A percentile compares a stretch with the other conserved stretches of the same genome.
Evolutionary conservation across 768 basidiomycete genomes (phyloP).

Genomic region (Naematelia encephala): DNA sequence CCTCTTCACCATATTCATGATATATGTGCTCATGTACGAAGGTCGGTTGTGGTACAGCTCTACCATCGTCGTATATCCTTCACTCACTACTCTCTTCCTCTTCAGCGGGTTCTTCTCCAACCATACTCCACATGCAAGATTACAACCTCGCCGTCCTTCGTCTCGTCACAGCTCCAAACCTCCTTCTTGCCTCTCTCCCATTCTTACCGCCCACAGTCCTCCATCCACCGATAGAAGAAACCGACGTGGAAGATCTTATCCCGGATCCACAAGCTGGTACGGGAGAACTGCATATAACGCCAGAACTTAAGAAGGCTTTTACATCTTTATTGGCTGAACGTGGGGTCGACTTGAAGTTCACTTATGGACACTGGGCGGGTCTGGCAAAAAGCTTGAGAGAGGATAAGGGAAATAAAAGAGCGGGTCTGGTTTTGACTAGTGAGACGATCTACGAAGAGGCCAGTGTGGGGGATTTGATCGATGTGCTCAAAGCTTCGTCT

Average conservation of each 20-base stretch:
- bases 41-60: slow-evolving; percentile 90
- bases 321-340: slow-evolving; percentile 57
- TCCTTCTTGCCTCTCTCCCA: slow-evolving; percentile 46
- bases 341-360: slow-evolving; percentile 67
- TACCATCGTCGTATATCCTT: slow-evolving; percentile 75
- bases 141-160: slow-evolving; percentile 80
- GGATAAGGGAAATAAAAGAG: slow-evolving; percentile 51
- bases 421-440: slow-evolving; percentile 67
- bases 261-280: slow-evolving; percentile 39
- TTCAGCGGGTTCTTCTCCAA: slow-evolving; percentile 41
- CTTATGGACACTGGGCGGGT: slow-evolving; percentile 71
- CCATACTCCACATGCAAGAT: slow-evolving; percentile 77
- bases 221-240: slow-evolving; percentile 22
- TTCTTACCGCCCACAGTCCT: slow-evolving; percentile 26
- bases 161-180: slow-evolving; percentile 56
- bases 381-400: slow-evolving; percentile 23
- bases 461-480: slow-evolving; percentile 60
- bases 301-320: slow-evolving; percentile 66
- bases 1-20: background rate
- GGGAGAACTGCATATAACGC: slow-evolving; percentile 66
- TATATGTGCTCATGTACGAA: slow-evolving; percentile 52
- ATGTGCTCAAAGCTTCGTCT: slow-evolving; percentile 8
- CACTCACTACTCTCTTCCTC: slow-evolving; percentile 54
- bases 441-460: slow-evolving; percentile 85
- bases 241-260: slow-evolving; percentile 24